Evolutionary conservation across 2,329 filamentous ascomycete genomes (phyloP), one percentile per base, ranked within the genome.

Genomic region (Trichoderma sp.): DNA sequence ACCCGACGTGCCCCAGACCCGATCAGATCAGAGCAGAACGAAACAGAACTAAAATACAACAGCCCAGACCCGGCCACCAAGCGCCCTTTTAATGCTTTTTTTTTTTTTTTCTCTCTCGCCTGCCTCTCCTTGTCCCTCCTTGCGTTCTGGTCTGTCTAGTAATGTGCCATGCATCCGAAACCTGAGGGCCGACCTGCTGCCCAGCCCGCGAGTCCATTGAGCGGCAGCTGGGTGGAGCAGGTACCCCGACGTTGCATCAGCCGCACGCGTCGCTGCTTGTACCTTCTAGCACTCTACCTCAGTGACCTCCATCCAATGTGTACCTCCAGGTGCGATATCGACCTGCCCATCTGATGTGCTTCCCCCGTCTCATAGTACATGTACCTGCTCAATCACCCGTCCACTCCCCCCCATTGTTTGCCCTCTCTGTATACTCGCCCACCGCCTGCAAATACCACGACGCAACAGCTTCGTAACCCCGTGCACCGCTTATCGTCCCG

Each of bases 201-300:
- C 50, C 61, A 56, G 52, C 37, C 37, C 27, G 42, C 27, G 7
- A 60, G 45, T 15, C 59, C 59, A 63, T 35, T 45, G 35, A 57
- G 42, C 63, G 39, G 35, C 27, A 53, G 34, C 35, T 13, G 50
- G 27, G 57, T 52, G 42, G 65, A 60, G 50, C 25, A 53, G 57
- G 64, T 67, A 67, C 64, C 54, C 56, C 53, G 64, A 67, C 42
- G 57, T 53, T 48, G 61, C 61, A 45, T 65, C 61, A 65, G 61
- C 61, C 61, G 61, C 61, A 65, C 61, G 61, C 61, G 61, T 56
- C 27, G 25, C 13, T n/a, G 27, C 25, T 22, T 53, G 61, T 54
- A 64, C 27, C 61, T 64, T 13, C 25, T 7, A 17, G 27, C 39
- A n/a, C n/a, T n/a, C n/a, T n/a, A n/a, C n/a, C n/a, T n/a, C n/a